Base-by-base conservation (phyloP, 768 basidiomycete species). In the Filobasidium floriforme region DNA sequence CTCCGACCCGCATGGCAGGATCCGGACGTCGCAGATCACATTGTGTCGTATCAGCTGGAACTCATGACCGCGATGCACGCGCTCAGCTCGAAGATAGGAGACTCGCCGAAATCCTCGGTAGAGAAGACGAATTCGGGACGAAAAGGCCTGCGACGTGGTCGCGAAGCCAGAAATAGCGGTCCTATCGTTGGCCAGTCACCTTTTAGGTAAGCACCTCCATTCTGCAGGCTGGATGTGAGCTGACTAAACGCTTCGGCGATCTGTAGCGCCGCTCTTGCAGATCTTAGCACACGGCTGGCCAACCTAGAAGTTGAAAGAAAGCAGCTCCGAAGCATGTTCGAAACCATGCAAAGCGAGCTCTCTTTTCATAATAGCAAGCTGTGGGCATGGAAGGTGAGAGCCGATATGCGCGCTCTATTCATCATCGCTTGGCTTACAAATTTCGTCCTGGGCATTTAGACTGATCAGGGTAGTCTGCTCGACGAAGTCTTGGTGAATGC, bases 41-140 rank as follows among this genome's bases (percentile, higher is more conserved):
- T 78, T 3, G 76, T 79, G 14, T 62, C 59, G 15, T 79, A 79
- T 64, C 79, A 79, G 59, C 72, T 74, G 67, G 68, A 70, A n/a
- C 62, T 79, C 9, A 65, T 76, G 40, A 62, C 64, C 18, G 70
- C 75, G 5, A 71, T 79, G 69, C 62, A 74, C 55, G 61, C 40
- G 1, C 65, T 77, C 46, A 71, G 43, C 15, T 44, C 49, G 9
- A 67, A 74, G 51, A 70, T 75, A 14, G 52, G 57, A 2, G 54
- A 60, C 5, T 12, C 18, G 2, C 32, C 26, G 7, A 43, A 60
- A n/a, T 5, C 14, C 18, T n/a, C 11, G 37, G 37, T n/a, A 3
- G 32, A 19, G 12, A 41, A 60, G 59, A 41, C 18, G 59, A 29
- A 3, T 9, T 19, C 59, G 18, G 41, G 32, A 60, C 32, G 41